A percentile compares a stretch with the other conserved stretches of the same genome.
Conservation (phyloP, 805 yeast genomes). For the Pichia californica region DNA sequence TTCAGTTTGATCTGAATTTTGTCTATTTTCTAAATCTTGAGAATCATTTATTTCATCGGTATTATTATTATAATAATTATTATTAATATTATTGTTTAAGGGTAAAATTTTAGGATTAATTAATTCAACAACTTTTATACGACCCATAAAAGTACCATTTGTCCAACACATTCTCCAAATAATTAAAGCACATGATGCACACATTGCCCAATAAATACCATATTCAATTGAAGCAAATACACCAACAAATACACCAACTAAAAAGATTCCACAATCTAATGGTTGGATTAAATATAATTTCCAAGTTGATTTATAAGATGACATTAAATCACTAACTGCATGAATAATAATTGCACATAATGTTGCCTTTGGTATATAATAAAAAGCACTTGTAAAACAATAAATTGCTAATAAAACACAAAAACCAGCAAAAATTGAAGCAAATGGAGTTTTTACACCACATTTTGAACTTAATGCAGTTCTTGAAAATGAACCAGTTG, state of each 20-base stretch:
- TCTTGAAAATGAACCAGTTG: slow-evolving; percentile 92
- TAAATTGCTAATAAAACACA: slow-evolving; percentile 83
- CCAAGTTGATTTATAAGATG: slow-evolving; percentile 60
- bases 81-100: too few species aligned
- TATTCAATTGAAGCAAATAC: slow-evolving; percentile 75
- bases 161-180: slow-evolving; percentile 76
- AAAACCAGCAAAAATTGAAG: slow-evolving; percentile 84
- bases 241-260: slow-evolving; percentile 65
- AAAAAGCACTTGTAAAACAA: slow-evolving; percentile 75
- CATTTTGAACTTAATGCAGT: slow-evolving; percentile 90
- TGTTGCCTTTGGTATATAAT: slow-evolving; percentile 83
- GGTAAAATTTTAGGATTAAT: slow-evolving; percentile 45
- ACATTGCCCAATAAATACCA: slow-evolving; percentile 85
- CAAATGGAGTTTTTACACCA: slow-evolving; percentile 92
- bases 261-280: slow-evolving; percentile 62
- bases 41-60: not conserved
- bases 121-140: slow-evolving; percentile 65
- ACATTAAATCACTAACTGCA: slow-evolving; percentile 84
- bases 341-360: slow-evolving; percentile 83
- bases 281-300: slow-evolving; percentile 69
- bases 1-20: not conserved
- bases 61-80: too few species aligned
- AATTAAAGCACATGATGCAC: slow-evolving; percentile 71
- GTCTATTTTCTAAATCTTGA: not conserved
- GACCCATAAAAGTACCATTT: slow-evolving; percentile 75